Conservation (phyloP, 1,284 basidiomycete species). For the Boletus semigastroideus region DNA sequence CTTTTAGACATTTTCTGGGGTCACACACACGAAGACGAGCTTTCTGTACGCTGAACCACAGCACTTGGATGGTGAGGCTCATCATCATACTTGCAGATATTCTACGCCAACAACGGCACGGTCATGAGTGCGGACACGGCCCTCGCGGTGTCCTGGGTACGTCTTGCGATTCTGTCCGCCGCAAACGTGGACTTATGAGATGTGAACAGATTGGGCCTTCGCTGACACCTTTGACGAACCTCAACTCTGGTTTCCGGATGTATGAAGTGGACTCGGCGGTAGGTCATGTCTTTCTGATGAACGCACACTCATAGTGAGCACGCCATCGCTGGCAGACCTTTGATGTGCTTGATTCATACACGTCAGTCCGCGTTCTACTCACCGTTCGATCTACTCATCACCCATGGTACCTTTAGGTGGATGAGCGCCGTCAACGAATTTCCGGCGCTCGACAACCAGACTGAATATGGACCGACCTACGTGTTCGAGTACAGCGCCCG, state of each 20-base stretch:
- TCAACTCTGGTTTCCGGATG: conserved; percentile 76
- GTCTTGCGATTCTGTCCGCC: background rate
- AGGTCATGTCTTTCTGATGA: conserved; percentile 19
- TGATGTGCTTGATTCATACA: background rate
- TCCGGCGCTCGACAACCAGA: background rate
- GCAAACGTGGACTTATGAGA: background rate
- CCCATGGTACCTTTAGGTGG: background rate
- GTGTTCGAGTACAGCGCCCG: background rate
- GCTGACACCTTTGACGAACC: conserved; percentile 65
- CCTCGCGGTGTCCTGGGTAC: background rate
- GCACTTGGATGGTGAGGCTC: background rate
- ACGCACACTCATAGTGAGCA: background rate
- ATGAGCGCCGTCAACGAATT: background rate
- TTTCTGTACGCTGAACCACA: background rate
- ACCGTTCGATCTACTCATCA: background rate
- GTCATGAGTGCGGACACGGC: background rate
- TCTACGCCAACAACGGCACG: background rate
- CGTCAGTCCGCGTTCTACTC: background rate
- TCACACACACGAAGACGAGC: background rate
- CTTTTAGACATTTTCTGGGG: background rate
- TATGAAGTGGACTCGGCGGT: conserved; percentile 75
- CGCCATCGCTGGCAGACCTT: background rate
- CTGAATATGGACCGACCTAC: background rate
- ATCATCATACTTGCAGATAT: background rate
- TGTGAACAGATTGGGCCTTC: conserved; percentile 44